Conservation (phyloP, 2,329 filamentous ascomycete genomes). For the Blastomyces parvus region DNA sequence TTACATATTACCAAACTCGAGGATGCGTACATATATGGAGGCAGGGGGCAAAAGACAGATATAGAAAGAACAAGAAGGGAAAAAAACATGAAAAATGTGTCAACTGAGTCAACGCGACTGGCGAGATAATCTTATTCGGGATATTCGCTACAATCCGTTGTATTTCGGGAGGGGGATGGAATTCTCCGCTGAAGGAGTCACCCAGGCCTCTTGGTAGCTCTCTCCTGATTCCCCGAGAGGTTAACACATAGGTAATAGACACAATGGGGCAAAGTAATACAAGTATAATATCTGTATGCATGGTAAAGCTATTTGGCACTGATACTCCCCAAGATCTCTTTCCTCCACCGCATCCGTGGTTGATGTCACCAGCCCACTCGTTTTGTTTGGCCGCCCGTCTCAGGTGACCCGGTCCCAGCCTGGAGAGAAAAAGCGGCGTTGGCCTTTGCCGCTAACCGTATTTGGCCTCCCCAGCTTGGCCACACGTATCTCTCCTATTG, state of each 20-base stretch:
- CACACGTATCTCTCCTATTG: constrained; percentile 27
- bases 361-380: neutral
- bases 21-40: neutral
- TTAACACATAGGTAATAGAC: neutral
- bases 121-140: neutral
- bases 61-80: neutral
- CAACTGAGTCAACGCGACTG: neutral
- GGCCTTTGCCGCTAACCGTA: constrained; percentile 25
- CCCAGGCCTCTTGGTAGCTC: neutral
- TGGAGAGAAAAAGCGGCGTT: neutral
- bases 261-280: neutral
- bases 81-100: too few species aligned
- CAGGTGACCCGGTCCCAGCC: neutral
- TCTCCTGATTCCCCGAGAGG: neutral
- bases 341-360: neutral
- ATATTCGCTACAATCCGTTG: neutral
- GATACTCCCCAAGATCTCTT: too few species aligned
- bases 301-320: neutral
- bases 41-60: neutral
- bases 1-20: neutral
- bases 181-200: neutral
- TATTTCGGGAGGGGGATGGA: too few species aligned
- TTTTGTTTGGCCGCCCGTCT: neutral
- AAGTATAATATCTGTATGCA: neutral
- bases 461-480: constrained; percentile 35